Evolutionary conservation across 768 basidiomycete genomes (phyloP).

Genomic region (Phanerodontia chrysosporium): DNA sequence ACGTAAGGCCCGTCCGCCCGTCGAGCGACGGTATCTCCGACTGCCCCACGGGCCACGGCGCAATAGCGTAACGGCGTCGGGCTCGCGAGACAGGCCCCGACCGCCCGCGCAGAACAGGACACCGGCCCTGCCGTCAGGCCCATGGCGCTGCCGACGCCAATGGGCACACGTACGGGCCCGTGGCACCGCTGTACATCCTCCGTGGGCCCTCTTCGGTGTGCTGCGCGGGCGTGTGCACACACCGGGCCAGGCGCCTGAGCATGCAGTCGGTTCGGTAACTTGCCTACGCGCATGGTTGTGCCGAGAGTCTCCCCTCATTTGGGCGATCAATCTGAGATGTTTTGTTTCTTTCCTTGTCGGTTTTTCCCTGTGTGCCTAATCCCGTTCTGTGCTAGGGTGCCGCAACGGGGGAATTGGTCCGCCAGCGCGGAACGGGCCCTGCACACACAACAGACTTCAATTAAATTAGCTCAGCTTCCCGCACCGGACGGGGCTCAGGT

Average conservation of each 20-base stretch:
- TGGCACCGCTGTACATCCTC: conserved; percentile 1
- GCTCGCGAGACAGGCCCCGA: neutral
- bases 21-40: too few relatives aligned
- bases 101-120: neutral
- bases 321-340: conserved; percentile 2
- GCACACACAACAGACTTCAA: neutral
- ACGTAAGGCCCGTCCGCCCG: neutral
- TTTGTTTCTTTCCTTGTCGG: too few relatives aligned
- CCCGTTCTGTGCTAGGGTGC: neutral
- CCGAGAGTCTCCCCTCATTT: neutral
- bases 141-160: neutral
- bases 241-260: neutral
- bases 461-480: neutral
- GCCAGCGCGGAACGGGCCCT: neutral
- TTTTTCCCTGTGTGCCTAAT: neutral
- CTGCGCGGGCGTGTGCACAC: neutral
- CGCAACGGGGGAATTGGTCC: neutral
- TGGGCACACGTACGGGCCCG: neutral
- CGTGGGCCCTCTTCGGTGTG: neutral
- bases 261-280: neutral
- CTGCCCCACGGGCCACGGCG: too few relatives aligned
- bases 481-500: neutral
- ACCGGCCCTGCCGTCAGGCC: neutral
- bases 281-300: neutral
- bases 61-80: conserved; percentile 1